Evolutionary conservation across 1,284 basidiomycete genomes (phyloP), one percentile per base, ranked within the genome.

Genomic region (Ceratobasidium theobromae): DNA sequence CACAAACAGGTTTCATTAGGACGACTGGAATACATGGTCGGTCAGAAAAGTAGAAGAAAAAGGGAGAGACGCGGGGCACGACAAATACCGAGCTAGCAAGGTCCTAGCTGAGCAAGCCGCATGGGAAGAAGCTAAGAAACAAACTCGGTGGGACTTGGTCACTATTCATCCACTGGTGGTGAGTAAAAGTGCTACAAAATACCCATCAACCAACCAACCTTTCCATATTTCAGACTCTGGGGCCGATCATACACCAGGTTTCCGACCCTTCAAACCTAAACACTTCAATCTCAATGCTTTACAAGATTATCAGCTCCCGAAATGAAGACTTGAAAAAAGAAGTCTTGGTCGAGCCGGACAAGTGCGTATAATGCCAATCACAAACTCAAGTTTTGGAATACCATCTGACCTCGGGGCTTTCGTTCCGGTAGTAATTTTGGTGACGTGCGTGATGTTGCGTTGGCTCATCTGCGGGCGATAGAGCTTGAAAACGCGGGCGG

Each of bases 21-120:
- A 73, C 53, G 81, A 88, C 73, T 93, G 89, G 89, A 89, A 92
- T 77, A 74, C 82, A 6, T 77, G 79, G 41, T 79, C 82, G 2
- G 74, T 83, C n/a, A 73, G 79, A 23, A 76, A 81, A 51, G 78
- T 87, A n/a, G 79, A 82, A 71, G 75, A 81, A 68, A 79, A 82
- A 57, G 86, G 87, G 12, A 73, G 73, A 18, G 78, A 80, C 14
- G 82, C 49, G 5, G 70, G 71, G 0, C 66, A 73, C 5, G 73
- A 76, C 46, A 84, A 82, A 72, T 89, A 88, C 72, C 75, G 78
- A 46, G 83, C 81, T 14, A 83, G 81, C 25, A 92, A 93, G 78
- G 84, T 82, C 3, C 77, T 92, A 1, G 88, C 89, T 1, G 90
- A 93, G 72, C 72, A 75, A 78, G 80, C 79, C 23, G 82, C 82